phyloP scores from a whole-genome alignment of 345 rosid species.

The rapeseed (Brassica napus) region Da-Ae NC_063440.1:13878001-13878500 shows the following conservation, averaged over 20 bases:
- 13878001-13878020: conserved; percentile 67
- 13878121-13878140: conserved; percentile 93
- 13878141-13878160: conserved; percentile 96
- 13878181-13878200: conserved; percentile 65
- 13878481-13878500: too few species aligned
- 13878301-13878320: not conserved
- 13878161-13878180: conserved; percentile 78
- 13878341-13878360: not conserved
- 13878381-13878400: not conserved
- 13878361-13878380: not conserved
- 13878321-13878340: not conserved
- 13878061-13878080: not conserved
- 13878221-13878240: conserved; percentile 55
- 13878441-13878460: not conserved
- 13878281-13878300: not conserved
- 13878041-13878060: not conserved
- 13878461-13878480: not conserved
- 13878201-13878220: conserved; percentile 94
- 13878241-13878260: not conserved
- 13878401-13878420: not conserved
- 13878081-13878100: not conserved
- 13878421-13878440: not conserved
- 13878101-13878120: conserved; percentile 44
- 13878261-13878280: not conserved
- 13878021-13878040: conserved; percentile 86